Evolutionary conservation across 1,284 basidiomycete genomes (phyloP).

Genomic region (Cystobasidium pallidum): DNA sequence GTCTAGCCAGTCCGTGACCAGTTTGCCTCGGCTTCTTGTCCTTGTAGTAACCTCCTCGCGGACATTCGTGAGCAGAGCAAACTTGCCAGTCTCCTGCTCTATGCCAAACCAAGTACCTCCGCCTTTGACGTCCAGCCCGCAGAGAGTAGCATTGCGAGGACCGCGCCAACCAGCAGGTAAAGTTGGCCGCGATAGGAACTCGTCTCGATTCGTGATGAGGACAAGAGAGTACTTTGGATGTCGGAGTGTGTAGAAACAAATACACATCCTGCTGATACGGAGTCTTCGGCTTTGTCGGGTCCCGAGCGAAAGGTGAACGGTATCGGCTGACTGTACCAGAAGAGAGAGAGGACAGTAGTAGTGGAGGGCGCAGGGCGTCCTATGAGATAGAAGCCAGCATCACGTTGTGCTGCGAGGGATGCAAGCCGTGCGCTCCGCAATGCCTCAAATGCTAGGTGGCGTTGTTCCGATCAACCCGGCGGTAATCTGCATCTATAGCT

Average conservation of each 20-base stretch:
- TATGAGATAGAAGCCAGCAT: no score
- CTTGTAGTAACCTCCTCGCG: slow-evolving; percentile 45
- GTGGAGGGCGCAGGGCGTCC: no score
- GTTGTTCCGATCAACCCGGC: no score
- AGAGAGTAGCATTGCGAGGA: slow-evolving; percentile 38
- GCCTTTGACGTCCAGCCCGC: slow-evolving; percentile 49
- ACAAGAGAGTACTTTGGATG: slow-evolving; percentile 41
- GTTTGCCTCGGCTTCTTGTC: slow-evolving; percentile 43
- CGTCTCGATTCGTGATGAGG: slow-evolving; percentile 51
- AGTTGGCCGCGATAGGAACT: slow-evolving; percentile 51
- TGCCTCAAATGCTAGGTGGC: no score
- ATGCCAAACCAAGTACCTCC: slow-evolving; percentile 52
- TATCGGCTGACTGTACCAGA: no score
- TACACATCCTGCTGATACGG: slow-evolving; percentile 27
- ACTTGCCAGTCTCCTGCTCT: slow-evolving; percentile 41
- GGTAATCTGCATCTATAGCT: no score
- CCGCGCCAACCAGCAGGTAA: slow-evolving; percentile 45
- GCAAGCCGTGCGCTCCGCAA: no score
- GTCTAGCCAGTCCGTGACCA: slow-evolving; percentile 44
- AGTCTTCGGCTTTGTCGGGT: background rate
- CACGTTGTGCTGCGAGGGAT: no score
- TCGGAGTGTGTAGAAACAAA: slow-evolving; percentile 38
- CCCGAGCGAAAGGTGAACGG: background rate
- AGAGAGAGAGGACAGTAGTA: background rate
- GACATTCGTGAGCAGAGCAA: slow-evolving; percentile 52